Base-by-base conservation (phyloP, 331 rosid genomes). In the Malus hybrid region DNA sequence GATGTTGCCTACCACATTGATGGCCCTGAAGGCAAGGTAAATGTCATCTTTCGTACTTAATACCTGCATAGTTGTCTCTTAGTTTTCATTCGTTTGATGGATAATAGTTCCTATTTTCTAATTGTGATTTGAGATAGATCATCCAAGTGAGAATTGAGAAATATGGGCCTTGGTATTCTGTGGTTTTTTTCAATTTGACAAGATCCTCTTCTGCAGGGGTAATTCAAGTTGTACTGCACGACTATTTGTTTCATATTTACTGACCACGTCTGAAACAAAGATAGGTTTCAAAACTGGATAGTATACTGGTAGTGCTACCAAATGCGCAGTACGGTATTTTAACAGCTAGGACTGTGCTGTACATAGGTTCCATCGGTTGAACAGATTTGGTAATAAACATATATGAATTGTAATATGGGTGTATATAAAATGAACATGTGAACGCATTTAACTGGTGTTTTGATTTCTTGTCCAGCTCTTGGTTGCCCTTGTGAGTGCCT, bases 401-500 rank as follows among this genome's bases (percentile, higher is more conserved):
- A 31, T 31, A 31, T 54, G 59, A 54, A 54, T 54, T 0, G 22
- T 54, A 54, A 16, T 1, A 18, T 18, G 22, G 7, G 22, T 52
- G 59, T 18, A 19, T 6, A 3, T 3, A 1, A 6, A 19, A 44
- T 73, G 31, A 18, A 39, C 10, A 61, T 29, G 3, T 46, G 52
- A 24, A 62, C 6, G 10, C 5, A 0, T 74, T 29, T 22, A 22
- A 70, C 7, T 8, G n/a, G 3, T 39, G 50, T 44, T n/a, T 39
- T 76, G 33, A 28, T 56, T 56, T 10, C 18, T 74, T 70, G 74
- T 71, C 73, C 88, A 95, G 99, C 91, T 95, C 27, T 87, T 95
- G 90, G 86, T 92, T 76, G 92, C 97, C 12, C 90, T 95, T 57
- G 79, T 90, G 84, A 92, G 99, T 72, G 93, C 97, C 50, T 95